Percentiles rank a stretch among this genome's conserved stretches.
Evolutionary conservation across 2,329 filamentous ascomycete genomes (phyloP).

Genomic region (Exophiala spinifera): DNA sequence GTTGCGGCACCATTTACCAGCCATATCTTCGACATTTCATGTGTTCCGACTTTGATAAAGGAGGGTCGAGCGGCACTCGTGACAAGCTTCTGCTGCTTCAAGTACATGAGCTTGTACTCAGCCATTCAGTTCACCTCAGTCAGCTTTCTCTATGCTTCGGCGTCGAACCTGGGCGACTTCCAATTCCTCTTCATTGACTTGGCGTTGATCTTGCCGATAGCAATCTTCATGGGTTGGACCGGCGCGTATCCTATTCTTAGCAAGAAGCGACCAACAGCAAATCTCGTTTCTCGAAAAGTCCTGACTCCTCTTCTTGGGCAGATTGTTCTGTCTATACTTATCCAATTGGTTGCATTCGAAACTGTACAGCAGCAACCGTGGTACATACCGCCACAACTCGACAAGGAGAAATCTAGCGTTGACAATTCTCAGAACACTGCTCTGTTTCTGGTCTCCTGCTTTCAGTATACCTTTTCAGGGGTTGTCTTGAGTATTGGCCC

Average conservation of each 20-base stretch:
- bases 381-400: slow-evolving; percentile 77
- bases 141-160: slow-evolving; percentile 90
- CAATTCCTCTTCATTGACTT: slow-evolving; percentile 98
- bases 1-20: slow-evolving; percentile 98
- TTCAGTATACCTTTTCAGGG: slow-evolving; percentile 89
- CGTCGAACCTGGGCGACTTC: slow-evolving; percentile 93
- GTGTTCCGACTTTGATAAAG: slow-evolving; percentile 88
- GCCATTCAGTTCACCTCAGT: slow-evolving; percentile 99
- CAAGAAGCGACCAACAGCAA: slow-evolving; percentile 83
- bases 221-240: slow-evolving; percentile 98
- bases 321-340: slow-evolving; percentile 72
- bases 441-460: slow-evolving; percentile 85
- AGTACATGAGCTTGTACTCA: slow-evolving; percentile 98
- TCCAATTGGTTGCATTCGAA: slow-evolving; percentile 72
- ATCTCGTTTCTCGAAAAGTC: slow-evolving; percentile 88
- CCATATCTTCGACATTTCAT: slow-evolving; percentile 91
- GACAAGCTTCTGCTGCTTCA: slow-evolving; percentile 99
- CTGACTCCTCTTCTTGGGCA: slow-evolving; percentile 85
- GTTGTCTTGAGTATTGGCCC: slow-evolving; percentile 87
- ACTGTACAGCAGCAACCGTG: slow-evolving; percentile 75
- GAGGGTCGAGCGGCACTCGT: slow-evolving; percentile 92
- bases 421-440: slow-evolving; percentile 92
- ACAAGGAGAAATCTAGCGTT: slow-evolving; percentile 77
- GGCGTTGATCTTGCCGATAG: slow-evolving; percentile 86
- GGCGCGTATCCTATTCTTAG: slow-evolving; percentile 74